Evolutionary conservation across 495 filamentous ascomycete species (phyloP), one percentile per base, ranked within the genome.

Genomic region (Penicillium goetzii): DNA sequence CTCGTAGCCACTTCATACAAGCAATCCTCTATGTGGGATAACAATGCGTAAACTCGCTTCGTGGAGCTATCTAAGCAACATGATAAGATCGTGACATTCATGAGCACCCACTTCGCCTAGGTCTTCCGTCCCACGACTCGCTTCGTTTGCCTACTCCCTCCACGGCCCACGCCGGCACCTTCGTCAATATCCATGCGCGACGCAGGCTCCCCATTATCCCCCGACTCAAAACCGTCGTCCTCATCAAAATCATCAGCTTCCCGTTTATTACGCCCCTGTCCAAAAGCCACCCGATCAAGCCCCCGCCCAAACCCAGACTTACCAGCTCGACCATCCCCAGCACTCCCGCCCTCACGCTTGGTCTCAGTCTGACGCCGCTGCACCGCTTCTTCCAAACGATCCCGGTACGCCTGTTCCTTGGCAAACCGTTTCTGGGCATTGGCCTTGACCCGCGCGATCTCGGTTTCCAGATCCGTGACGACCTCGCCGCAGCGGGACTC

Each of bases 401-500:
- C 69, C 21, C 80, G 71, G 74, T 80, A 82, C 17, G 74, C 70
- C 45, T 79, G 72, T 25, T 89, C 83, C 55, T 69, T 68, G 10
- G 76, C 78, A 30, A 83, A 81, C 10, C 84, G 80, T 56, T 79
- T 80, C 49, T 84, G 78, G 14, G 86, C 87, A n/a, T 80, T 78
- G 1, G 71, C 72, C 56, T 82, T 83, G 51, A 91, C 80, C 38
- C 71, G 79, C 11, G 73, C 78, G 57, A 95, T 89, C 71, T 94
- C 87, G 11, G 74, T 77, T 52, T 96, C 92, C 15, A 99, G 84
- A 33, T 90, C 89, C 0, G 72, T 77, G 19, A 97, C 86, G n/a
- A 92, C 91, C 45, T 77, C 72, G 5, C 84, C 83, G 80, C 93
- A 97, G 17, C 92, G 87, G 21, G 74, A 73, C 57, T 89, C 86